Percentiles rank a stretch among this genome's conserved stretches.
Conservation (phyloP, 371 early-diverging fungal species). For the Dinochytrium kinnereticum region DNA sequence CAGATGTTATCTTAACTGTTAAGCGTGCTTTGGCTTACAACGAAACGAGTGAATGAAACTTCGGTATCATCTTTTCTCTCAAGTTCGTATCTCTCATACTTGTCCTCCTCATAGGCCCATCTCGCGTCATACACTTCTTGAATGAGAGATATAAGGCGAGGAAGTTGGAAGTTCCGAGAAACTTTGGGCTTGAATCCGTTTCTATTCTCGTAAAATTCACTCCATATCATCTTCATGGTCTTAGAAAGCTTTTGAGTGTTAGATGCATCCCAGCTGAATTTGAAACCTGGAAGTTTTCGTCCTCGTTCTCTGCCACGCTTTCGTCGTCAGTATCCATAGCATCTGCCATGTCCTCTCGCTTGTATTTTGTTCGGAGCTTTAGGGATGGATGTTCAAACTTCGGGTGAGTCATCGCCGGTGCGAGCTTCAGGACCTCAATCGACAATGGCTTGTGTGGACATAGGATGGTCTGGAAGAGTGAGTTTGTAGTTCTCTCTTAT, state of each 20-base stretch:
- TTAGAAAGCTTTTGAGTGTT: slow-evolving; percentile 27
- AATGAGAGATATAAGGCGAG: slow-evolving; percentile 43
- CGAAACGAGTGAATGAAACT: slow-evolving; percentile 16
- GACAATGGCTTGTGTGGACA: slow-evolving; percentile 48
- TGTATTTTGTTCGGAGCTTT: slow-evolving; percentile 42
- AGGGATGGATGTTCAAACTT: slow-evolving; percentile 43
- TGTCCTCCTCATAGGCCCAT: slow-evolving; percentile 45
- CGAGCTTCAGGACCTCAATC: slow-evolving; percentile 30
- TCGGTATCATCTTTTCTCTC: slow-evolving; percentile 20
- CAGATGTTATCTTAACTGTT: not conserved
- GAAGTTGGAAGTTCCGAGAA: slow-evolving; percentile 32
- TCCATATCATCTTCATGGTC: slow-evolving; percentile 46
- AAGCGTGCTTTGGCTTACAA: slow-evolving; percentile 9
- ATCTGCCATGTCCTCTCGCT: slow-evolving; percentile 15
- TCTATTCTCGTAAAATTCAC: slow-evolving; percentile 42
- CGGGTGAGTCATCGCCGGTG: slow-evolving; percentile 39
- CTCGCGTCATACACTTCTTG: slow-evolving; percentile 50
- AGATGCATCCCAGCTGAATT: not conserved
- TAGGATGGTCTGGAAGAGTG: slow-evolving; percentile 38
- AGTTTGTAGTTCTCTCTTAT: not conserved
- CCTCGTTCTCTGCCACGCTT: slow-evolving; percentile 34
- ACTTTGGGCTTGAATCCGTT: slow-evolving; percentile 38
- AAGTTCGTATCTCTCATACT: slow-evolving; percentile 17
- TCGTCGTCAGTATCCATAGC: slow-evolving; percentile 33
- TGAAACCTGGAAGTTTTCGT: slow-evolving; percentile 40